Percentiles rank a stretch among this genome's conserved stretches.
These are phyloP conservation scores for Pezizomycotina sp. DNA, from an alignment of 2,329 filamentous ascomycete species.

Conservation along the genomic window DNA sequence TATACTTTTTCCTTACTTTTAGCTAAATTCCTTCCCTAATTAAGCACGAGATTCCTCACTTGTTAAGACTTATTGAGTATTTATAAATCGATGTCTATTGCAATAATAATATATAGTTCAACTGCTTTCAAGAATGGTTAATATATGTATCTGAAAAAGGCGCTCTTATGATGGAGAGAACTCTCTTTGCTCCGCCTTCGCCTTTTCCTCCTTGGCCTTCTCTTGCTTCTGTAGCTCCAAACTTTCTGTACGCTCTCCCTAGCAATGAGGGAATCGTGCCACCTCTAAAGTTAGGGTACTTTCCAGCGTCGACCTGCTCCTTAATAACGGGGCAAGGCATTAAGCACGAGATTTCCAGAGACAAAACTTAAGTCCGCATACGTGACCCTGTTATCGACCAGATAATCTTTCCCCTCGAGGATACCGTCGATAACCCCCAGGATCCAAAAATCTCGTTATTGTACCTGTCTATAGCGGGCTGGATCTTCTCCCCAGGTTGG, in stretches of 20 bases:
- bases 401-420: constrained; percentile 28
- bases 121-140: no score
- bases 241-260: constrained; percentile 15
- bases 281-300: constrained; percentile 8
- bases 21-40: no score
- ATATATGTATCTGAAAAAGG: no score
- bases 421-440: constrained; percentile 33
- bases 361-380: constrained; percentile 32
- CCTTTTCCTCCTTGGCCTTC: constrained; percentile 13
- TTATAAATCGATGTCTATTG: no score
- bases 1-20: no score
- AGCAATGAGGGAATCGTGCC: constrained; percentile 14
- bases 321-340: constrained; percentile 6
- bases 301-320: constrained; percentile 1
- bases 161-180: no score
- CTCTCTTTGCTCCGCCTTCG: not conserved
- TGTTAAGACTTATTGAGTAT: no score
- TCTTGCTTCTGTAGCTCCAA: no score
- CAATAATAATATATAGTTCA: no score
- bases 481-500: constrained; percentile 32
- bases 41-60: no score
- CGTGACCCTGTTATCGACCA: constrained; percentile 33
- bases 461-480: constrained; percentile 35
- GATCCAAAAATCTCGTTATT: constrained; percentile 34
- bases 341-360: constrained; percentile 25